Base-by-base conservation (phyloP, 192 early-diverging fungal genomes). In the Coemansia sp. region DNA sequence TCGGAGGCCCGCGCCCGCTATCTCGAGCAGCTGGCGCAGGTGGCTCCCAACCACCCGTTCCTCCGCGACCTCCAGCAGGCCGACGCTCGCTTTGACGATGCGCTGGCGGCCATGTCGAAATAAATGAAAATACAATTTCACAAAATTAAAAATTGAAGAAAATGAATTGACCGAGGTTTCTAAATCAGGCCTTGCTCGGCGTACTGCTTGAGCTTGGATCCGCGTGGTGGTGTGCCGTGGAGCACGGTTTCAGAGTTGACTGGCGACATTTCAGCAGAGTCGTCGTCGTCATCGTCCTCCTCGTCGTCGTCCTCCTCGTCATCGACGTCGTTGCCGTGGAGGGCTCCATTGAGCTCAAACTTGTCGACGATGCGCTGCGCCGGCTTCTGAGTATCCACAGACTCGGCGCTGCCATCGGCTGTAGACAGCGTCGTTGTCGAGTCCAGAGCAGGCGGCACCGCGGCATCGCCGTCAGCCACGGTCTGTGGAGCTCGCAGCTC, bases 11-110 rank as follows among this genome's bases (percentile, higher is more conserved):
- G 85, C 25, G 75, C 72, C 20, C 82, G 84, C 50, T 91, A 92
- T 66, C 16, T 70, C 75, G 88, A 88, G 59, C 93, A 90, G 86
- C 80, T 98, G 39, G 81, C 82, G 35, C 87, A 92, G 16, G 85
- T 83, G 0, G 82, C 90, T 18, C 94, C 95, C 10, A 70, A 76
- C 21, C 96, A 98, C 69, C 84, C 88, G 14, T 89, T 92, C 59
- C 66, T 98, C 37, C 71, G 84, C 59, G 92, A 96, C 34, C 73
- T 92, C 31, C 88, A 86, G 13, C 16, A n/a, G 0, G 53, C 53
- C 0, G 16, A 31, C 14, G 13, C 25, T 11, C 25, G 53, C 53
- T 56, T 56, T 56, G 53, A 56, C 14, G 28, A 11, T 7, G 53
- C 53, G 5, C 53, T 56, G 7, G 31, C 13, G 2, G 25, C 50